Base-by-base conservation (phyloP, 352 stramenopile genomes). In the Phytophthora ramorum region DNA sequence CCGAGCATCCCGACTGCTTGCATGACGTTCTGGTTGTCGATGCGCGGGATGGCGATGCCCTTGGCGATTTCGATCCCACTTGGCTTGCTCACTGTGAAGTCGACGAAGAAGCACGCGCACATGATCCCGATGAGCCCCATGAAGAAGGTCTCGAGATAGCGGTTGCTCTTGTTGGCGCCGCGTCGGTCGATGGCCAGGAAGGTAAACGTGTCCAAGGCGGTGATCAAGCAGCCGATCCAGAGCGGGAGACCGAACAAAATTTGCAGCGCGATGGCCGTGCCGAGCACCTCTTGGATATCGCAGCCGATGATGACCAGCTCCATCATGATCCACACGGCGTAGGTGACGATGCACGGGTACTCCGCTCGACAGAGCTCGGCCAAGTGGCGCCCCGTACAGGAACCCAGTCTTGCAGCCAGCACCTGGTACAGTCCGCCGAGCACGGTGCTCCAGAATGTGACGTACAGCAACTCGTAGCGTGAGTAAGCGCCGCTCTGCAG, bases 61-160 rank as follows among this genome's bases (percentile, higher is more conserved):
- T 87, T 84, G n/a, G 79, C 41, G 57, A 98, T 79, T 46, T 94
- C 91, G 17, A 69, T 41, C 1, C 68, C 78, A 54, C 90, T 78
- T 2, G 83, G 71, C n/a, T 78, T 78, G 20, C 91, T 93, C 40
- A 90, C 76, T 7, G 73, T 79, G 65, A 97, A 97, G 61, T 96
- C 90, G 4, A 92, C 70, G 55, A 96, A 96, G 43, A 98, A 95
- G 43, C 88, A 95, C 7, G 94, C 63, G 7, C 77, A 85, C 90
- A 98, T 98, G 41, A 91, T 86, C 4, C 62, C 71, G 17, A 98
- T 92, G 59, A 98, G 90, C 32, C 89, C n/a, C 58, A 92, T 82
- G 57, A 98, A 97, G 32, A 97, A 81, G 38, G 81, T 64, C 63
- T 98, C 92, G 13, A 98, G 75, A 30, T 93, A 78, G 13, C 76